Percentiles rank a stretch among this genome's conserved stretches.
These are phyloP conservation scores for Tricladium varicosporioides DNA, from an alignment of 2,329 filamentous ascomycete species.

Conservation along the genomic window DNA sequence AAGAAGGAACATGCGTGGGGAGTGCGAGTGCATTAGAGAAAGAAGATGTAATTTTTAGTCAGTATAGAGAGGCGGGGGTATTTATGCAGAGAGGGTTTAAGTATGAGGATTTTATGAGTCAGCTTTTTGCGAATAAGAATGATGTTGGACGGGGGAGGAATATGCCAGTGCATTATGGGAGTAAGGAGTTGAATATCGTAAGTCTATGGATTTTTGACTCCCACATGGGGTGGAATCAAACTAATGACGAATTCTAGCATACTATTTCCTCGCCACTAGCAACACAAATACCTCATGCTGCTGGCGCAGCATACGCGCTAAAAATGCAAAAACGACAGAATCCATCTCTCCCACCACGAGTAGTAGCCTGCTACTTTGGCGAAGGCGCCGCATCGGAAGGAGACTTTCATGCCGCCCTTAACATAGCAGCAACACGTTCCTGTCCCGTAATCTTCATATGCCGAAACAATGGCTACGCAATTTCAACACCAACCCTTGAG, in stretches of 20 bases:
- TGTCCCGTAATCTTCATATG: constrained; percentile 89
- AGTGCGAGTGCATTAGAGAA: constrained; percentile 79
- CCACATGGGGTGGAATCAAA: too few species aligned
- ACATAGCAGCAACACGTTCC: constrained; percentile 85
- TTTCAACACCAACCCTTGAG: constrained; percentile 84
- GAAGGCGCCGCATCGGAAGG: constrained; percentile 89
- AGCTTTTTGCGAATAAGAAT: constrained; percentile 83
- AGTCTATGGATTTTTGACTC: constrained; percentile 31
- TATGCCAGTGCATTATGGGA: constrained; percentile 97
- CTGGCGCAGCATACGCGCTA: constrained; percentile 82
- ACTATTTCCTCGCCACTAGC: constrained; percentile 84
- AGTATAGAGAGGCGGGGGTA: constrained; percentile 92
- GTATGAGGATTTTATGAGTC: constrained; percentile 88
- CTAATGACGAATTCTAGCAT: constrained; percentile 51
- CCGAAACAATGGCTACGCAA: constrained; percentile 90
- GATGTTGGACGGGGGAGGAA: constrained; percentile 82
- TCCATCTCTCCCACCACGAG: constrained; percentile 62
- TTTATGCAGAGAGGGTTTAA: constrained; percentile 87
- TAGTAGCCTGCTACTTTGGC: constrained; percentile 84
- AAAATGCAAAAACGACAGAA: constrained; percentile 77
- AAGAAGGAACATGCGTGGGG: constrained; percentile 86
- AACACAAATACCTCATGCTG: constrained; percentile 85
- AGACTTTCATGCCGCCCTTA: constrained; percentile 87
- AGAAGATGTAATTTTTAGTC: constrained; percentile 88
- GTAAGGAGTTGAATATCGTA: constrained; percentile 78